These are phyloP conservation scores for Boletus sp. DNA, from an alignment of 1,284 basidiomycete genomes.

Conservation along the genomic window DNA sequence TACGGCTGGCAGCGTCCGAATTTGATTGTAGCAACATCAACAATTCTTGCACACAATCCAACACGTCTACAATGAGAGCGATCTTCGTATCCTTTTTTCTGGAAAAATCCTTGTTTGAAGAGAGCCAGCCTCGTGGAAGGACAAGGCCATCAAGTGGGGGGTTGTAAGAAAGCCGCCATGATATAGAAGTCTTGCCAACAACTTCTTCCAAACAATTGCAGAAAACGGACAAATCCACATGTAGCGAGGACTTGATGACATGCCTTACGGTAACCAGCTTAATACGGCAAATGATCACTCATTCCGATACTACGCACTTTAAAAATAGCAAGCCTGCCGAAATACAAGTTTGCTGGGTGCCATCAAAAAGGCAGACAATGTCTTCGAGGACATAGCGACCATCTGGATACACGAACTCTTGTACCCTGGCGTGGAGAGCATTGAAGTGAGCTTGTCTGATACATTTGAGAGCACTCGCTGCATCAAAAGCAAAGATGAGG, in stretches of 20 bases:
- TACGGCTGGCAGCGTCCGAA: slow-evolving; percentile 12
- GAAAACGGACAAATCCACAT: slow-evolving; percentile 40
- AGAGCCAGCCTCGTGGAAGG: slow-evolving; percentile 48
- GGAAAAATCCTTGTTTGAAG: slow-evolving; percentile 27
- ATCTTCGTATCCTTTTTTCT: slow-evolving; percentile 19
- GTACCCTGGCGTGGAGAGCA: background rate
- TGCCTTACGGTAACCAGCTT: slow-evolving; percentile 33
- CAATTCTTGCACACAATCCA: slow-evolving; percentile 14
- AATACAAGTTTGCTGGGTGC: slow-evolving; percentile 15
- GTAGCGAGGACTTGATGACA: slow-evolving; percentile 33
- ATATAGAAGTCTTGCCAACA: slow-evolving; percentile 36
- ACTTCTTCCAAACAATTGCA: slow-evolving; percentile 47
- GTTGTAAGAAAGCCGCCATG: slow-evolving; percentile 23
- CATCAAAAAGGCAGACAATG: slow-evolving; percentile 25
- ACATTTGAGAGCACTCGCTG: slow-evolving; percentile 19
- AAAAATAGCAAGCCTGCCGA: slow-evolving; percentile 31
- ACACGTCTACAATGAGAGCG: slow-evolving; percentile 6
- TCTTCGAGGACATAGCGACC: slow-evolving; percentile 36
- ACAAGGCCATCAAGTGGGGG: slow-evolving; percentile 39
- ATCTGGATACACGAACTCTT: slow-evolving; percentile 12
- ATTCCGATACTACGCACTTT: slow-evolving; percentile 10
- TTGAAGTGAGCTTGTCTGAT: slow-evolving; percentile 18
- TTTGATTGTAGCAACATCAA: slow-evolving; percentile 17
- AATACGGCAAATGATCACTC: background rate
- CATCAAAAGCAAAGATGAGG: slow-evolving; percentile 32